Evolutionary conservation across 495 filamentous ascomycete species (phyloP), one percentile per base, ranked within the genome.

Genomic region (Penicillium pancosmium): DNA sequence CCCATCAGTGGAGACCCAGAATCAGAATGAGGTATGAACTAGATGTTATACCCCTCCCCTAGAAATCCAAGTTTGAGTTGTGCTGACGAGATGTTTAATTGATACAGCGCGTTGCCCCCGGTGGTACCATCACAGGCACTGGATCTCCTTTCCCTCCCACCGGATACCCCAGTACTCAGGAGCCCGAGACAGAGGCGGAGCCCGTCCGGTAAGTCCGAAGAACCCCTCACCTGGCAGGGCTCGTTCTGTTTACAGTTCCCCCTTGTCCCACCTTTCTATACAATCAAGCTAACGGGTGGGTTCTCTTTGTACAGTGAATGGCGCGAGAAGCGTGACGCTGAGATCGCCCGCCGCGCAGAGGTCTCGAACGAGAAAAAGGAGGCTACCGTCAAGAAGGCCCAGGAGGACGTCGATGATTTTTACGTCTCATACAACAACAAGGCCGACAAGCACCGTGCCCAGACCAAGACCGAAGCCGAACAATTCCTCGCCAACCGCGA

Each of bases 371-470:
- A 84, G 49, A 89, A 90, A 74, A 95, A 95, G 68, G 81, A 78
- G 27, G 84, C 92, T 70, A 97, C 91, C 8, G 76, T 96, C 67
- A 84, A 87, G 72, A 90, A 90, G 61, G 95, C 95, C 38, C 91
- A 88, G 58, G 80, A 89, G 64, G 89, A 92, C 71, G 93, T 98
- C 57, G 94, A 99, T 67, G 95, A 97, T 67, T 99, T 99, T 80
- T 99, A 99, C 79, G 92, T 97, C 72, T 96, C 96, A 72, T 99
- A 99, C 83, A 96, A 96, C 78, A 87, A 88, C 69, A 96, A 97
- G 79, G 91, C 92, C 66, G 94, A 98, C 65, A 98, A 98, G 82
- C 81, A 75, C 55, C 86, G 96, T 61, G 82, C 87, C 41, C 89
- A 93, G 78, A 92, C 95, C 34, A 82, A 88, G 59, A 83, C 87